phyloP scores from a whole-genome alignment of 768 basidiomycete species.

The Pleurotus citrinopileatus region DNA sequence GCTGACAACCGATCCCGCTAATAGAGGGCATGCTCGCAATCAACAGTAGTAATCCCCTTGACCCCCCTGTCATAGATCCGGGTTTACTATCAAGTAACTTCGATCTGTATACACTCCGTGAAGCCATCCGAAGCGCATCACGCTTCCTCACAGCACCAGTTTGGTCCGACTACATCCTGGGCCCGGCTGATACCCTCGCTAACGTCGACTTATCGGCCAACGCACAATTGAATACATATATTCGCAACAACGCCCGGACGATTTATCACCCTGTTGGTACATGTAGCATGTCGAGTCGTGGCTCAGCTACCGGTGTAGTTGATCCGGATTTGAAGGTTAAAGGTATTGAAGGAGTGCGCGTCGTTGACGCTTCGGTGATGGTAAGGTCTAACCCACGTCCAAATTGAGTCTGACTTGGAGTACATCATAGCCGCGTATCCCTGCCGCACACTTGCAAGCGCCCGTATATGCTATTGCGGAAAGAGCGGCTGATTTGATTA shows the following conservation, averaged over 20 bases:
- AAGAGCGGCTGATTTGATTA: constrained; percentile 23
- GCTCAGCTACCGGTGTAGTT: constrained; percentile 18
- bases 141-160: constrained; percentile 15
- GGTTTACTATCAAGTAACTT: constrained; percentile 29
- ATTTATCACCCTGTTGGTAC: constrained; percentile 28
- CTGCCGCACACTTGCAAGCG: constrained; percentile 20
- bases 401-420: neutral
- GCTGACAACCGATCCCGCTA: no score
- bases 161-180: constrained; percentile 16
- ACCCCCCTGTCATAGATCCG: constrained; percentile 39
- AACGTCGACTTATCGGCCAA: constrained; percentile 23
- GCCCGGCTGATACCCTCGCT: constrained; percentile 9
- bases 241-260: constrained; percentile 17
- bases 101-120: constrained; percentile 16
- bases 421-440: constrained; percentile 17
- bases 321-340: constrained; percentile 31
- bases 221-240: constrained; percentile 18
- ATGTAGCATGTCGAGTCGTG: constrained; percentile 20
- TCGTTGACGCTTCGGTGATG: constrained; percentile 34
- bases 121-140: constrained; percentile 13
- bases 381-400: constrained; percentile 14
- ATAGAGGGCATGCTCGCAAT: constrained; percentile 27
- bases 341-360: constrained; percentile 29
- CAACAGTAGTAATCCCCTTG: constrained; percentile 35
- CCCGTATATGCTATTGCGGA: constrained; percentile 22